phyloP scores from a whole-genome alignment of 805 yeast genomes.

The Saccharomycopsis oosterbeekiorum region DNA sequence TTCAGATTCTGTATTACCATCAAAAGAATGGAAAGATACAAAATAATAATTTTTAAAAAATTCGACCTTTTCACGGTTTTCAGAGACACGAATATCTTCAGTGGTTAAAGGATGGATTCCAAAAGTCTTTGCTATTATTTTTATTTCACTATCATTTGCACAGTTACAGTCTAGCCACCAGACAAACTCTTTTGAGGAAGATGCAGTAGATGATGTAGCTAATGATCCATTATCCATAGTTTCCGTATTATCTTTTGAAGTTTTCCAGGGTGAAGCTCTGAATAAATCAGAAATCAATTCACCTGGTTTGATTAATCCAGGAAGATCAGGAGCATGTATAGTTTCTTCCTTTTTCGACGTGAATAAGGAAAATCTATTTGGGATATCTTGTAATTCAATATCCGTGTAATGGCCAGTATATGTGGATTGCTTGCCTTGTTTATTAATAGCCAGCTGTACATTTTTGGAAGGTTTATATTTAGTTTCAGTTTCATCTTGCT shows the following conservation, averaged over 20 bases:
- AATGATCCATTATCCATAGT: neutral
- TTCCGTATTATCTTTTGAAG: neutral
- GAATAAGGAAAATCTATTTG: slow-evolving; percentile 79
- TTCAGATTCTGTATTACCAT: slow-evolving; percentile 69
- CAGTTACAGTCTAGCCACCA: slow-evolving; percentile 95
- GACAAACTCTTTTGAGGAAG: slow-evolving; percentile 39
- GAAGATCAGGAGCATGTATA: slow-evolving; percentile 78
- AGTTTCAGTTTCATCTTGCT: neutral
- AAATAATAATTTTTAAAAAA: slow-evolving; percentile 83
- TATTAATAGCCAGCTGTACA: neutral
- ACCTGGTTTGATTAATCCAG: slow-evolving; percentile 60
- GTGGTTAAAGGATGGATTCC: slow-evolving; percentile 97
- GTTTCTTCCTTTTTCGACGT: slow-evolving; percentile 78
- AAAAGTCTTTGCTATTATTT: slow-evolving; percentile 81
- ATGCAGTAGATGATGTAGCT: neutral
- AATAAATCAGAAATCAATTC: slow-evolving; percentile 26
- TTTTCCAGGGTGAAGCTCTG: neutral
- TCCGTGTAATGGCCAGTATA: neutral
- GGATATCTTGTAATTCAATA: slow-evolving; percentile 28
- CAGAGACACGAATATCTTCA: slow-evolving; percentile 94
- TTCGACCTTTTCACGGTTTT: slow-evolving; percentile 95
- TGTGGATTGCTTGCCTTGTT: neutral
- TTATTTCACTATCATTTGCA: slow-evolving; percentile 94
- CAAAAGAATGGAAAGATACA: slow-evolving; percentile 95
- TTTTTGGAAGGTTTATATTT: neutral